Base-by-base conservation (phyloP, 2,329 filamentous ascomycete species). In the Aspergillus ustus region DNA sequence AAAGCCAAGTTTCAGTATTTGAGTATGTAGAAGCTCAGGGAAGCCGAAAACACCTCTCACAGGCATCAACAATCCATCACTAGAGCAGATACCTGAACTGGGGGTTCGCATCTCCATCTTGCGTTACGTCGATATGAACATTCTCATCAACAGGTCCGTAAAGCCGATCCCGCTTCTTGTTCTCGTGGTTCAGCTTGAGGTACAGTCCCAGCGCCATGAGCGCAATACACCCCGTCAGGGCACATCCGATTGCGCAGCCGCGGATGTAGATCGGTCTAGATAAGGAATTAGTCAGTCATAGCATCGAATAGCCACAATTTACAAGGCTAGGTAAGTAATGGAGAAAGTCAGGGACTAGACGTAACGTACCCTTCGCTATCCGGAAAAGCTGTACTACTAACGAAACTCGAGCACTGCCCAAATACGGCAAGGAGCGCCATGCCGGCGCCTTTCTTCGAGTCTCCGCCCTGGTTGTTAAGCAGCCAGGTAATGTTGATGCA, bases 401-500 rank as follows among this genome's bases (percentile, higher is more conserved):
- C 59, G 48, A 71, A 65, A 43, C 66, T 69, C 2, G 69, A 70
- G 40, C 67, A 69, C 45, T 72, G 69, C 5, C 69, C 69, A 37
- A 72, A 68, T 1, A 70, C 51, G 11, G 64, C 65, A 20, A 72
- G 52, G 8, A 72, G 37, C 5, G 69, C 67, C 67, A 70, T 68
- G 0, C 69, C 69, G 13, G 63, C 68, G 4, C 66, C 68, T 22
- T 65, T 67, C 50, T 72, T 72, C n/a, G 63, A 67, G 15, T 72
- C 69, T 0, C 67, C 67, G 1, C 66, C 69, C 20, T 72, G 66
- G 22, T 72, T 72, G 43, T 72, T 69, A 28, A 70, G n/a, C 28
- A 70, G 17, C 69, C 69, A 72, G n/a, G 69, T 69, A 2, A 70
- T 65, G 51, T 70, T 72, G 2, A 70, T 65, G 3, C 63, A 49